These are phyloP conservation scores for Eucalyptus globulus DNA, from an alignment of 345 rosid genomes.

Conservation along the genomic window DNA sequence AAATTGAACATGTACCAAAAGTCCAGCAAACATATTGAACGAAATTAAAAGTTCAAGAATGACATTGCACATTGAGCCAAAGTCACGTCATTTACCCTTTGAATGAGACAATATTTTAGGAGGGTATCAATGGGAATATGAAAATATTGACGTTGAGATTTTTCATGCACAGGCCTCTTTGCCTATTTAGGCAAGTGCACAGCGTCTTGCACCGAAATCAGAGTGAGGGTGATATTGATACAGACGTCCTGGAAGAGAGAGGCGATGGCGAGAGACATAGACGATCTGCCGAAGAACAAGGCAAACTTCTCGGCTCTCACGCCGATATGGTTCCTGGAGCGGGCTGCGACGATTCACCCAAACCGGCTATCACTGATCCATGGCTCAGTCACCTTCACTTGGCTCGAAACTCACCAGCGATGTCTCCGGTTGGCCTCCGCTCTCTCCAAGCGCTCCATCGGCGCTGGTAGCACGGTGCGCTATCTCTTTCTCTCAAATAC, in stretches of 20 bases:
- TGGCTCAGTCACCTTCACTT: slow-evolving; percentile 53
- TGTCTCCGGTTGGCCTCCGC: slow-evolving; percentile 91
- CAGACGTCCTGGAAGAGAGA: not conserved
- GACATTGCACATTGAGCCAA: no score
- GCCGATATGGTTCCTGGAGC: slow-evolving; percentile 76
- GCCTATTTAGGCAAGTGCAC: not conserved
- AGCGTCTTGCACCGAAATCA: not conserved
- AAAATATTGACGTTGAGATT: not conserved
- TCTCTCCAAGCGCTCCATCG: slow-evolving; percentile 47
- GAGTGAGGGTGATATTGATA: not conserved
- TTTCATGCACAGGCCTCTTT: not conserved
- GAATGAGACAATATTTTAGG: not conserved
- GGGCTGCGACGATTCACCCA: slow-evolving; percentile 81
- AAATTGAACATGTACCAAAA: no score
- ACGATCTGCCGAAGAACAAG: slow-evolving; percentile 66
- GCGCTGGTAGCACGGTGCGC: slow-evolving; percentile 66
- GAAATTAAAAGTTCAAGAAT: no score
- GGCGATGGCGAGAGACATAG: slow-evolving; percentile 45
- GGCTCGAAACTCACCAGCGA: slow-evolving; percentile 71
- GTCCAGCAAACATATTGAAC: no score
- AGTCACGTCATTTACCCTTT: not conserved
- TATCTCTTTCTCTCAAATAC: not conserved
- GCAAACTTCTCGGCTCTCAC: slow-evolving; percentile 86
- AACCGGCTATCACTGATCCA: slow-evolving; percentile 53
- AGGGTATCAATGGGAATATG: not conserved